Base-by-base conservation (phyloP, 495 filamentous ascomycete species). In the Parachaetomium inaequale region DNA sequence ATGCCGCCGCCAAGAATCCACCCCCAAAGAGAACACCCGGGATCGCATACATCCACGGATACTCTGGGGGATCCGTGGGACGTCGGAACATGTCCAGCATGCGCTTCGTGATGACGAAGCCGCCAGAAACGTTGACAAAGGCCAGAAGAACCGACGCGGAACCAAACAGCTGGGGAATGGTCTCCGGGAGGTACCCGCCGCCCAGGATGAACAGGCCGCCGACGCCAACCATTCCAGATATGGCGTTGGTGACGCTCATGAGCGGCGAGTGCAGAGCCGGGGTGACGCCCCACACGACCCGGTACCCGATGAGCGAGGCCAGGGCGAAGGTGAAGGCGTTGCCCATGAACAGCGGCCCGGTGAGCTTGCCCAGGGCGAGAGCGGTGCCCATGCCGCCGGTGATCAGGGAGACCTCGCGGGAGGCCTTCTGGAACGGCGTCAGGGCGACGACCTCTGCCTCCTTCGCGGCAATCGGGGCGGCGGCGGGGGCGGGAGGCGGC, bases 61-160 rank as follows among this genome's bases (percentile, higher is more conserved):
- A 93, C 68, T 93, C 90, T 2, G 88, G 84, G 46, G 88, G 90
- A 70, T 93, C 90, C 21, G 88, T 91, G 3, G 87, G 83, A 4
- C 86, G 84, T 62, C 88, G 88, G 72, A 93, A 93, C 90, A 93
- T 93, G 68, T 93, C 89, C n/a, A 93, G 80, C 90, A 93, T 93
- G 66, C 90, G 85, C 74, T 92, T 92, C 4, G 89, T 90, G 52
- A 93, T 88, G 17, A 91, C 88, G 67, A 93, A 93, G 2, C 90
- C 90, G 23, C 90, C 90, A 12, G 87, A 86, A 6, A 93, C 82
- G 71, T 93, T 93, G 59, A 91, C 88, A 68, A 90, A 93, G 8
- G 90, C 89, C 43, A 93, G 73, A 4, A 92, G 81, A 12, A 93
- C 90, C 12, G 89, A 92, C 0, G 81, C 74, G n/a, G 90, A 86